Base-by-base conservation (phyloP, 2,329 filamentous ascomycete species). In the Xylaria hypoxylon region DNA sequence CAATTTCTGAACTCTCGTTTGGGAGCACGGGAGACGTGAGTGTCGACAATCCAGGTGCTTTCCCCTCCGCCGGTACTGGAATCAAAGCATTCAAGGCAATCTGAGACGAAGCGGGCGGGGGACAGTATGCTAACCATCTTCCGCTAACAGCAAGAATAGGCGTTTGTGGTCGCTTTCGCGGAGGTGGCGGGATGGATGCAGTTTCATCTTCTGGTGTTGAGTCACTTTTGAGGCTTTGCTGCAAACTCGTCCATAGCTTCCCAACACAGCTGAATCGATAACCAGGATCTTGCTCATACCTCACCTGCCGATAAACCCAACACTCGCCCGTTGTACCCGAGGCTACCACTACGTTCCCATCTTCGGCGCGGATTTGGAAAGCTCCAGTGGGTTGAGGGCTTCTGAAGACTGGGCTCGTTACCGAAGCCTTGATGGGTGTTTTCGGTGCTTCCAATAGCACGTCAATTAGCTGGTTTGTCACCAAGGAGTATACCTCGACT, bases 171-270 rank as follows among this genome's bases (percentile, higher is more conserved):
- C 77, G 81, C 68, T 83, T 77, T 42, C 82, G 80, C 48, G 78
- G 75, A 35, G 80, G 77, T 51, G 78, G 68, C 1, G 79, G 73
- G 24, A 75, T 77, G 28, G 79, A 76, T 42, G 77, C 78, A 64
- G 80, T 79, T 66, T 84, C 83, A 17, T 77, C 71, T 67, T 88
- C 86, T 64, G 84, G 81, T 0, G 80, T 72, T 28, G 81, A 76
- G 33, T 86, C 83, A 26, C 81, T 81, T 65, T 84, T 83, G 19
- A 82, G 79, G 33, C 82, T 81, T 70, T 89, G 86, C 75, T 96
- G 92, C 31, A 97, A 83, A 50, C 89, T 90, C 0, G 96, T 97
- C 96, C 96, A 99, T 19, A 96, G 82, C 80, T 99, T 99, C 22
- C 91, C 94, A 62, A 96, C 84, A 73, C 94, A 97, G 42, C 79